Percentiles rank a stretch among this genome's conserved stretches.
Evolutionary conservation across 352 stramenopile species (phyloP).

Genomic region (Phytophthora cryptogea): DNA sequence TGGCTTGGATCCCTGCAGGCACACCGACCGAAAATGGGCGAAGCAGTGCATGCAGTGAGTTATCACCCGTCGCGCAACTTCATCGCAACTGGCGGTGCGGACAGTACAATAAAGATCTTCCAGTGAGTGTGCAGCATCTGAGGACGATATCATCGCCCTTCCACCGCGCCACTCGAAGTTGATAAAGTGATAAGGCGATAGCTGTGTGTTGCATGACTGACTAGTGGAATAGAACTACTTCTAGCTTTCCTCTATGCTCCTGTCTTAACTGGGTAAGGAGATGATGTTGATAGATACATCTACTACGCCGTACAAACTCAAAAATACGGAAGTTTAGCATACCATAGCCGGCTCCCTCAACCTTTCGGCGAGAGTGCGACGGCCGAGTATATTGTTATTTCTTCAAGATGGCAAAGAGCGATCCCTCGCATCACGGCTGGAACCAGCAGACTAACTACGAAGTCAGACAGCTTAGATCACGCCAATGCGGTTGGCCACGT

Average conservation of each 20-base stretch:
- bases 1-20: slow-evolving; percentile 37
- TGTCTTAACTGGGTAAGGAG: slow-evolving; percentile 15
- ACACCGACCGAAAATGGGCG: slow-evolving; percentile 81
- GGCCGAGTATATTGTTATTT: slow-evolving; percentile 39
- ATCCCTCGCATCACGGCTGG: slow-evolving; percentile 31
- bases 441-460: slow-evolving; percentile 23
- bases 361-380: slow-evolving; percentile 33
- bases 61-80: slow-evolving; percentile 85
- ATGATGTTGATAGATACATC: slow-evolving; percentile 19
- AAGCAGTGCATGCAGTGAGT: slow-evolving; percentile 74
- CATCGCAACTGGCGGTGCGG: slow-evolving; percentile 76
- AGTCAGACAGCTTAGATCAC: slow-evolving; percentile 96
- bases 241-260: slow-evolving; percentile 14
- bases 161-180: slow-evolving; percentile 13
- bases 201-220: slow-evolving; percentile 14
- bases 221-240: slow-evolving; percentile 40
- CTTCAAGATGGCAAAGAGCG: slow-evolving; percentile 65
- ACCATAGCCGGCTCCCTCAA: slow-evolving; percentile 33
- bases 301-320: slow-evolving; percentile 1
- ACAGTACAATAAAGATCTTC: slow-evolving; percentile 90
- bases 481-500: slow-evolving; percentile 99
- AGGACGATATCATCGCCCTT: slow-evolving; percentile 18
- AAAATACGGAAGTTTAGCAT: slow-evolving; percentile 10
- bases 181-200: slow-evolving; percentile 26
- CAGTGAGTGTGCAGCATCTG: slow-evolving; percentile 52